phyloP scores from a whole-genome alignment of 164 flowering plant genomes.

The Magnolia sinica region DNA sequence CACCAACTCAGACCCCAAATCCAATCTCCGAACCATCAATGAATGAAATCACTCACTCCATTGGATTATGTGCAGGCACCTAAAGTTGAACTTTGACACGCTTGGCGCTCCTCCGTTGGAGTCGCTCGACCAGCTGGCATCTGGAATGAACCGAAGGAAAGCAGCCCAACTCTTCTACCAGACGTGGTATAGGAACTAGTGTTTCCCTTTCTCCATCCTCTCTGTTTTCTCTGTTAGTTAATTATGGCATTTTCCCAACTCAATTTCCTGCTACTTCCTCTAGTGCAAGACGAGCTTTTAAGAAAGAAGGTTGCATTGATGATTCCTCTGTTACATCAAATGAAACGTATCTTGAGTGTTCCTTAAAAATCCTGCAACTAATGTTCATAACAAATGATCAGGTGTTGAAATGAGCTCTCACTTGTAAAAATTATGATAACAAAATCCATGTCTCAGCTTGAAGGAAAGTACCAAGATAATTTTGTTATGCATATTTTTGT shows the following conservation, averaged over 20 bases:
- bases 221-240: background rate
- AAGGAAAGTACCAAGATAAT: too few relatives aligned
- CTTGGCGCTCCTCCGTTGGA: slow-evolving; percentile 58
- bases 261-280: too few relatives aligned
- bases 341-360: too few relatives aligned
- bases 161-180: slow-evolving; percentile 89
- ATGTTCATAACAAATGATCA: too few relatives aligned
- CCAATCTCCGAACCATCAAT: slow-evolving; percentile 29
- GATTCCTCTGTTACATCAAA: too few relatives aligned
- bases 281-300: too few relatives aligned
- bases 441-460: too few relatives aligned
- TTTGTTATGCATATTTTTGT: too few relatives aligned
- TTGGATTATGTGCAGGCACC: slow-evolving; percentile 44
- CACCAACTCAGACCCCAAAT: slow-evolving; percentile 67
- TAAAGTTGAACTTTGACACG: slow-evolving; percentile 81
- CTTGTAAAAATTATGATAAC: too few relatives aligned
- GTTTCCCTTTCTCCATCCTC: background rate
- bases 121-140: slow-evolving; percentile 63
- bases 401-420: too few relatives aligned
- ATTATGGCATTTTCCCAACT: background rate
- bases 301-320: too few relatives aligned
- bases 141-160: slow-evolving; percentile 60
- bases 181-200: slow-evolving; percentile 53
- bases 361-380: too few relatives aligned
- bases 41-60: slow-evolving; percentile 54